Conservation (phyloP, 2,329 filamentous ascomycete species). For the Aspergillus costaricaensis region DNA sequence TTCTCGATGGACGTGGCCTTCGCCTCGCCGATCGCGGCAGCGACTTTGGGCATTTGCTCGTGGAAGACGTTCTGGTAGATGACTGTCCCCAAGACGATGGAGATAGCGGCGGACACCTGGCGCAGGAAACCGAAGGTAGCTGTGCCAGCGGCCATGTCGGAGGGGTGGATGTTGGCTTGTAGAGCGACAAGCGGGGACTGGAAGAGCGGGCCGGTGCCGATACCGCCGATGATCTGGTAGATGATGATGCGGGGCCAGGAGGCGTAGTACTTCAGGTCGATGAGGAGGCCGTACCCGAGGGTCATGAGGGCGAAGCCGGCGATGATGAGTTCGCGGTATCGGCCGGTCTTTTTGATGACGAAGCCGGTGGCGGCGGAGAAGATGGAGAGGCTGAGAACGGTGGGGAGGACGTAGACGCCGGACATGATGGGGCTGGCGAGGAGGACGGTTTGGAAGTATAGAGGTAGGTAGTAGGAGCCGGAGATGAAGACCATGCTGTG, state of each 20-base stretch:
- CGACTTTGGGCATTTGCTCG: conserved; percentile 32
- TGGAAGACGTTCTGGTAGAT: conserved; percentile 45
- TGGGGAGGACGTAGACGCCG: conserved; percentile 73
- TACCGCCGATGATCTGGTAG: conserved; percentile 62
- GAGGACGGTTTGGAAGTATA: conserved; percentile 80
- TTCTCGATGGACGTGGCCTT: conserved; percentile 24
- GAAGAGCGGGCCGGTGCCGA: conserved; percentile 65
- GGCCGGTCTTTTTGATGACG: conserved; percentile 72
- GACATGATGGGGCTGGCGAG: conserved; percentile 68
- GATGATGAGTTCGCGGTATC: conserved; percentile 64
- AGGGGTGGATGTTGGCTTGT: conserved; percentile 61
- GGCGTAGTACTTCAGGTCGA: conserved; percentile 57
- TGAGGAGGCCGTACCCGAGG: conserved; percentile 67
- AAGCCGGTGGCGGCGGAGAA: conserved; percentile 63
- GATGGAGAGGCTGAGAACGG: conserved; percentile 67
- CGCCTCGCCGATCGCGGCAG: conserved; percentile 27
- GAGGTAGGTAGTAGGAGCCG: conserved; percentile 75
- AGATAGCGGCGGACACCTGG: conserved; percentile 59
- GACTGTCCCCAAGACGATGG: conserved; percentile 60
- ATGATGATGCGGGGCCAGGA: conserved; percentile 53
- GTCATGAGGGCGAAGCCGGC: conserved; percentile 60
- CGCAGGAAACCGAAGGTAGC: conserved; percentile 63
- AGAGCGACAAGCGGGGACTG: conserved; percentile 65
- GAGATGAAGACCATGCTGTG: conserved; percentile 79
- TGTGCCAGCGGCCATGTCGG: conserved; percentile 65